phyloP scores from a whole-genome alignment of 2,329 filamentous ascomycete species.

The Aspergillus tamarii region DNA sequence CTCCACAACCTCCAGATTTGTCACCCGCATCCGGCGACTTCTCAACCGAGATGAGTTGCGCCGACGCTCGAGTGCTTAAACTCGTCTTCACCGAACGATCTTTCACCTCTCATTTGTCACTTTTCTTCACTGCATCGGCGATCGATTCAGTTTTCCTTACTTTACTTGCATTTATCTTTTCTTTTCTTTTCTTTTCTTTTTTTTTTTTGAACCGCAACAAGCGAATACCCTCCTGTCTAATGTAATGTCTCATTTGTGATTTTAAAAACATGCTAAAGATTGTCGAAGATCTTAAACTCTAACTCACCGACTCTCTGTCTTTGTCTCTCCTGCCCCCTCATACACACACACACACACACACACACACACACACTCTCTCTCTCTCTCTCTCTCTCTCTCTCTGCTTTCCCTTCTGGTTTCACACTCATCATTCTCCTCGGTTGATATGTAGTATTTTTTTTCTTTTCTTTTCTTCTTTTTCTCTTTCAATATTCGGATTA shows the following conservation, averaged over 20 bases:
- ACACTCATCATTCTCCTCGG: background rate
- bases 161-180: constrained; percentile 3
- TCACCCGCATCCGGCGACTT: constrained; percentile 36
- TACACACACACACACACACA: too few relatives aligned
- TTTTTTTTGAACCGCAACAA: constrained; percentile 9
- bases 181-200: background rate
- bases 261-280: constrained; percentile 7
- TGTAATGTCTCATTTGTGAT: constrained; percentile 14
- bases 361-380: too few relatives aligned
- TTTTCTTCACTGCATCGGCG: constrained; percentile 11
- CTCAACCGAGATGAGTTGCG: constrained; percentile 38
- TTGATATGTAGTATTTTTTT: background rate
- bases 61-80: constrained; percentile 26
- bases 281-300: constrained; percentile 8
- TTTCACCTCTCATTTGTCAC: background rate
- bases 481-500: constrained; percentile 8
- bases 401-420: background rate
- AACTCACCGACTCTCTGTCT: background rate
- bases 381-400: too few relatives aligned
- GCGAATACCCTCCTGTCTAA: constrained; percentile 15
- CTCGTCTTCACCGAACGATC: constrained; percentile 15
- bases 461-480: background rate
- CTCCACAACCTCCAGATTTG: constrained; percentile 31
- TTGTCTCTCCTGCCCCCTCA: background rate
- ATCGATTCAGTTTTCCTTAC: constrained; percentile 7